phyloP scores from a whole-genome alignment of 495 filamentous ascomycete genomes.

The Neurospora terricola region DNA sequence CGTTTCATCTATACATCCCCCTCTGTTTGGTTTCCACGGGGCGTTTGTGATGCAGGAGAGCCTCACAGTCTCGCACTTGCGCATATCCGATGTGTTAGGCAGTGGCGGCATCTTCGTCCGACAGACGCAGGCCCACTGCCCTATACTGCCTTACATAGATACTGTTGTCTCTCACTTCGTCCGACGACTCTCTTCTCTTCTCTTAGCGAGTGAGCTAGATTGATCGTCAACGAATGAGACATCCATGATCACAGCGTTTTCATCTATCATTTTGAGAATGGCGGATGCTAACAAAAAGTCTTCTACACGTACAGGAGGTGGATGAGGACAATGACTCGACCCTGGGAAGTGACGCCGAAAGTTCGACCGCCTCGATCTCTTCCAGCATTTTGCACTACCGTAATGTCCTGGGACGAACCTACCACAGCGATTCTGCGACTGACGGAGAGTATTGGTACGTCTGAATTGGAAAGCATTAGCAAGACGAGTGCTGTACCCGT shows the following conservation, averaged over 20 bases:
- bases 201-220: background rate
- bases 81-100: background rate
- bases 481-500: background rate
- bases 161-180: background rate
- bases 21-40: background rate
- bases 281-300: background rate
- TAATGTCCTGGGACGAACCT: conserved; percentile 19
- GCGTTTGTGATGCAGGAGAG: background rate
- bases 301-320: background rate
- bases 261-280: background rate
- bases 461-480: background rate
- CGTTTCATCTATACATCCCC: background rate
- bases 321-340: background rate
- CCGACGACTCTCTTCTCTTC: background rate
- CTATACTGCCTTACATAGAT: background rate
- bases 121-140: background rate
- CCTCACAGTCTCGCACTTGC: background rate
- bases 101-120: background rate
- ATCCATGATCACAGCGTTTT: background rate
- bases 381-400: conserved; percentile 29
- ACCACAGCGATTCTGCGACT: conserved; percentile 16
- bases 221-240: background rate
- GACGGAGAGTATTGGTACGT: conserved; percentile 10
- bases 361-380: conserved; percentile 19
- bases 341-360: background rate